Percentiles rank a stretch among this genome's conserved stretches.
These are phyloP conservation scores for Ophiostoma himal-ulmi DNA, from an alignment of 2,329 filamentous ascomycete species.

Conservation along the genomic window DNA sequence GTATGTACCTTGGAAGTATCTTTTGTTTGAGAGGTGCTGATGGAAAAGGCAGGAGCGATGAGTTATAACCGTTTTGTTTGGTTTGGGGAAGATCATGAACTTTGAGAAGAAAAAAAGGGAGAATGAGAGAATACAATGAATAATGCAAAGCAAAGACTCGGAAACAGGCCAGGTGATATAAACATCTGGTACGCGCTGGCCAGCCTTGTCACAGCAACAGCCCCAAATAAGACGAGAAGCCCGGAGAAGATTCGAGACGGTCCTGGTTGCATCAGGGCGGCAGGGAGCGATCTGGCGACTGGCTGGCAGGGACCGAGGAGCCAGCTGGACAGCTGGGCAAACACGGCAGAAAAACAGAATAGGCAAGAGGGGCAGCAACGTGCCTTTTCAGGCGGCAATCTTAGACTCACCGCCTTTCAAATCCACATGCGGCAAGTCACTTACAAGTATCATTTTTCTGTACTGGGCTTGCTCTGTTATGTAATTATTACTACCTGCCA, in stretches of 20 bases:
- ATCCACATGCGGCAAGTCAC: background rate
- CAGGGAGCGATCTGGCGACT: background rate
- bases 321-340: background rate
- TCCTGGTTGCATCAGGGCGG: background rate
- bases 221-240: conserved; percentile 14
- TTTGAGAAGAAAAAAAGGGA: background rate
- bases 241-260: conserved; percentile 24
- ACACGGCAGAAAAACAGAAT: conserved; percentile 6
- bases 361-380: conserved; percentile 9
- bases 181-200: background rate
- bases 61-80: background rate
- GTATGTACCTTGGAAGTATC: background rate
- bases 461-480: background rate
- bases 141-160: background rate
- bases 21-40: background rate
- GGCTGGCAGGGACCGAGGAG: background rate
- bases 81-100: too few species aligned
- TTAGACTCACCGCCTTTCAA: background rate
- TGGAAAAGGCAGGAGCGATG: conserved; percentile 15
- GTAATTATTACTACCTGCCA: background rate
- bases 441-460: background rate
- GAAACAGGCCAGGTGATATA: background rate
- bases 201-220: conserved; percentile 16
- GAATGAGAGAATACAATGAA: background rate
- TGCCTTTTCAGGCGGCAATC: background rate